phyloP scores from a whole-genome alignment of 140 eudicot genomes.

The Cichorium intybus region DNA sequence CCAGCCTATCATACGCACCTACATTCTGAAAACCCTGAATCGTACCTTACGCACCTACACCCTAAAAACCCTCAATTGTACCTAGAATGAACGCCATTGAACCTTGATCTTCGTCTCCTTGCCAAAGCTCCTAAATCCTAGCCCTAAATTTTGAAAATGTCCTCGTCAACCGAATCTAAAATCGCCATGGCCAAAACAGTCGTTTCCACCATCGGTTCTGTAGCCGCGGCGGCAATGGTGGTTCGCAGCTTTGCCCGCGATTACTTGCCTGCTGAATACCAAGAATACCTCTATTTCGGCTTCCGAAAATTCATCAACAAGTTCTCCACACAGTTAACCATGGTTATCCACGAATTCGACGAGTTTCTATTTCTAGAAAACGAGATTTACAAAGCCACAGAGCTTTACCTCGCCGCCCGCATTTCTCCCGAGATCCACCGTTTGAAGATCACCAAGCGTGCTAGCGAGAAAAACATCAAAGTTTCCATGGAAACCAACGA shows the following conservation, averaged over 20 bases:
- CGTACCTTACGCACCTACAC: too few species aligned
- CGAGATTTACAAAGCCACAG: conserved; percentile 24
- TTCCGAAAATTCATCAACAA: conserved; percentile 29
- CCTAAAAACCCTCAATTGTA: too few species aligned
- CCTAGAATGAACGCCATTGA: neutral
- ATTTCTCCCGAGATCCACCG: conserved; percentile 16
- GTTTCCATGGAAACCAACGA: conserved; percentile 22
- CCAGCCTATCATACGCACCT: too few species aligned
- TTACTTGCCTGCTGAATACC: conserved; percentile 42
- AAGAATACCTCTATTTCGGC: conserved; percentile 35
- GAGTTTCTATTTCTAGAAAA: conserved; percentile 10
- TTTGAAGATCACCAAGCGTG: conserved; percentile 21
- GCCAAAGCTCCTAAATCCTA: neutral
- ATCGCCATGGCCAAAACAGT: conserved; percentile 44
- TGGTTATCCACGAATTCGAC: conserved; percentile 27
- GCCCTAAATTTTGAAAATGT: neutral
- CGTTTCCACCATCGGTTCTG: conserved; percentile 44
- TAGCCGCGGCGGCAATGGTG: conserved; percentile 47
- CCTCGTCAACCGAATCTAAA: conserved; percentile 32
- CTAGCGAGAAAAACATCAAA: conserved; percentile 2
- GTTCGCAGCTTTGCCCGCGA: conserved; percentile 40
- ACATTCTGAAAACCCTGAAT: too few species aligned
- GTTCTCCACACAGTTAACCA: conserved; percentile 30
- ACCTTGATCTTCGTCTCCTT: neutral
- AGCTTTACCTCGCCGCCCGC: conserved; percentile 8